phyloP scores from a whole-genome alignment of 2,329 filamentous ascomycete genomes.

The Didymella pomorum region DNA sequence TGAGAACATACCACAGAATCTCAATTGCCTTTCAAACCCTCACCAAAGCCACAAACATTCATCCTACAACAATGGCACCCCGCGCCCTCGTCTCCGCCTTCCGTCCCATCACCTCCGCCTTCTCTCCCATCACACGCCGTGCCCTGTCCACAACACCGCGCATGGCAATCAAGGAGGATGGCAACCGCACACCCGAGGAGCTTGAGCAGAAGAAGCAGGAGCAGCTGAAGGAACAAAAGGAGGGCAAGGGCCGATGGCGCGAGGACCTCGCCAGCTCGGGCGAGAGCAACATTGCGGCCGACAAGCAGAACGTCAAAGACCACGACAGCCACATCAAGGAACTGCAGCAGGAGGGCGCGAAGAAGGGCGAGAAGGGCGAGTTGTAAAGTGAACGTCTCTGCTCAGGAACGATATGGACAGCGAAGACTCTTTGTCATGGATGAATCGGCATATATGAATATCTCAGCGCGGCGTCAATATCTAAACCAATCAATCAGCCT shows the following conservation, averaged over 20 bases:
- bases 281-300: slow-evolving; percentile 54
- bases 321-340: slow-evolving; percentile 55
- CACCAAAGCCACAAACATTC: slow-evolving; percentile 5
- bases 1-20: neutral
- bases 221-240: slow-evolving; percentile 54
- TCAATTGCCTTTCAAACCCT: neutral
- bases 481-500: slow-evolving; percentile 4
- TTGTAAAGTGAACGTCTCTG: slow-evolving; percentile 17
- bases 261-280: slow-evolving; percentile 53
- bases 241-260: slow-evolving; percentile 54
- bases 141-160: slow-evolving; percentile 43
- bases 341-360: slow-evolving; percentile 55
- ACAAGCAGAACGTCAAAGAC: slow-evolving; percentile 53
- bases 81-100: slow-evolving; percentile 25
- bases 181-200: slow-evolving; percentile 49
- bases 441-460: neutral
- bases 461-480: slow-evolving; percentile 5
- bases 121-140: slow-evolving; percentile 27
- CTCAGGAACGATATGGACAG: no score
- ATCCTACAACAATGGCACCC: slow-evolving; percentile 33
- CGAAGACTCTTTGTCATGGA: neutral
- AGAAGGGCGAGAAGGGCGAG: slow-evolving; percentile 52
- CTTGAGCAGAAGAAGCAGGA: slow-evolving; percentile 56
- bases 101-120: slow-evolving; percentile 19
- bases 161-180: slow-evolving; percentile 53